These are phyloP conservation scores for Akanthomyces lecanii DNA, from an alignment of 2,329 filamentous ascomycete genomes.

Conservation along the genomic window DNA sequence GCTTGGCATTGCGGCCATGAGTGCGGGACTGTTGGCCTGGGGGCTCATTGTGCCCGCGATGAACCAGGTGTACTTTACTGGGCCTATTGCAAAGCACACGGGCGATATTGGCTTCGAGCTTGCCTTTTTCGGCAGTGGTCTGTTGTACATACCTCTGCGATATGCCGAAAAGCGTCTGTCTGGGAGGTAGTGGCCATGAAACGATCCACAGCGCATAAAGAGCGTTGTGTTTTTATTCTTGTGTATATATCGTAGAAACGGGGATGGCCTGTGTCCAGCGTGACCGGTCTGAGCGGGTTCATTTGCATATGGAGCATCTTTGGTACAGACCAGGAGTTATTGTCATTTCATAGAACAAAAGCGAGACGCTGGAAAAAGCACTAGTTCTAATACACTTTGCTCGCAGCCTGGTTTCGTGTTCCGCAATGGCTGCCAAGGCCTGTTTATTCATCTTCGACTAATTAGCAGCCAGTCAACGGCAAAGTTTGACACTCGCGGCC, in stretches of 20 bases:
- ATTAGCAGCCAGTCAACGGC: no score
- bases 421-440: no score
- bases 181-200: slow-evolving; percentile 21
- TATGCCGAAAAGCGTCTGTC: slow-evolving; percentile 39
- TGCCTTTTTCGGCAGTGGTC: slow-evolving; percentile 48
- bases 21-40: slow-evolving; percentile 42
- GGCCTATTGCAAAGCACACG: slow-evolving; percentile 54
- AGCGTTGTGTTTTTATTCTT: neutral
- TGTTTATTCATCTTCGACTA: no score
- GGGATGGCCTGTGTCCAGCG: no score
- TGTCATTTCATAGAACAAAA: neutral
- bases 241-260: neutral
- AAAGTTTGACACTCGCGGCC: no score
- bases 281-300: neutral
- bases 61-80: slow-evolving; percentile 57
- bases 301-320: neutral
- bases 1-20: slow-evolving; percentile 43
- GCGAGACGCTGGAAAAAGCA: neutral
- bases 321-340: neutral
- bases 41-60: slow-evolving; percentile 56
- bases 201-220: neutral
- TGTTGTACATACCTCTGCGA: slow-evolving; percentile 46
- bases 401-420: neutral
- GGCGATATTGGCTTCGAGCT: slow-evolving; percentile 65
- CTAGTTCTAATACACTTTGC: neutral